phyloP scores from a whole-genome alignment of 371 early-diverging fungal genomes.

The Mortierella sp. region DNA sequence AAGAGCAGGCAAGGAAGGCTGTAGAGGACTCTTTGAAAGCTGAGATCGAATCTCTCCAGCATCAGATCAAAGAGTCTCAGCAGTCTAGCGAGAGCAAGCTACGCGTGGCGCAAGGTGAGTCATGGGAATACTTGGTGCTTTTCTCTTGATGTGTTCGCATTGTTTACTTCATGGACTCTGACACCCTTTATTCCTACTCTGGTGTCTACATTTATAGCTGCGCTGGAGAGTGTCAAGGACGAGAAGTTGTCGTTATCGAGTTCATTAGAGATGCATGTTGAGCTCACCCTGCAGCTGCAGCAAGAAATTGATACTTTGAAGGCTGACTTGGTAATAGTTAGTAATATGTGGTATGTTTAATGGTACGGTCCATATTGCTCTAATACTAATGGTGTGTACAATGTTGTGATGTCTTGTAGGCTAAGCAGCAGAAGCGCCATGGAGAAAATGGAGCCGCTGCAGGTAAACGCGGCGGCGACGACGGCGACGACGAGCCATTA shows the following conservation, averaged over 20 bases:
- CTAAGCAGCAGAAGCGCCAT: constrained; percentile 17
- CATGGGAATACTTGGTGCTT: neutral
- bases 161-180: neutral
- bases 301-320: constrained; percentile 41
- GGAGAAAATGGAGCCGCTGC: constrained; percentile 6
- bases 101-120: constrained; percentile 29
- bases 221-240: constrained; percentile 34
- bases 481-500: constrained; percentile 26
- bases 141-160: neutral
- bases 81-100: constrained; percentile 17
- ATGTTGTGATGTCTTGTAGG: neutral
- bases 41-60: constrained; percentile 26
- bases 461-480: neutral
- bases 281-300: constrained; percentile 44
- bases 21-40: constrained; percentile 24
- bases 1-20: constrained; percentile 14
- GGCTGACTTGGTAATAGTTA: neutral
- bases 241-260: constrained; percentile 36
- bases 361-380: neutral
- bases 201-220: constrained; percentile 12
- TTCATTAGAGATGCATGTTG: constrained; percentile 48
- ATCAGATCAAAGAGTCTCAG: constrained; percentile 19
- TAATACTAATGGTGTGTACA: neutral
- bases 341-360: no score
- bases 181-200: neutral